Evolutionary conservation across 768 basidiomycete genomes (phyloP), one percentile per base, ranked within the genome.

Genomic region (Lepiota subincarnata): DNA sequence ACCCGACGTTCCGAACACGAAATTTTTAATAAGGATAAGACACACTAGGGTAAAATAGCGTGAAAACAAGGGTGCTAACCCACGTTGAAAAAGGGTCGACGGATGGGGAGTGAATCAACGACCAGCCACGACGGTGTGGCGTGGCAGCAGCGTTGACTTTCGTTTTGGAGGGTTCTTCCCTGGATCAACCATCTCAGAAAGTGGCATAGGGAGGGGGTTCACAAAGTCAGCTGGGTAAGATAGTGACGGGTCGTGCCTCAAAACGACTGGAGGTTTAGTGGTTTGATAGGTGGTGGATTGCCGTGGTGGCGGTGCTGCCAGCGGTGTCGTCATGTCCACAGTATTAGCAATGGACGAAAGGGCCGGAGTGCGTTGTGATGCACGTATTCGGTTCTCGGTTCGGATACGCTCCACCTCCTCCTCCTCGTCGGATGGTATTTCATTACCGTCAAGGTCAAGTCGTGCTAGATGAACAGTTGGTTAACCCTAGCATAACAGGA

Each of bases 401-500:
- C 80, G 76, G 24, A 72, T 66, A 26, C 80, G 77, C 55, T 84
- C 82, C 14, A 83, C 70, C 48, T 80, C 78, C 57, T 80, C 78
- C 55, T 86, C 84, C 59, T 83, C 82, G 16, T 81, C 81, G 0
- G 77, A 75, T 2, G 82, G 71, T 52, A 86, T 77, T 62, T 85
- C 83, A 55, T 86, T 79, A 0, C 86, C 85, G 60, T 86, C 82
- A 1, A 75, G 60, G 64, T 80, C 77, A 43, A 80, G 72, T 35
- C 77, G 74, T 34, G 75, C 78, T 78, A 43, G 18, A 28, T 18
- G 34, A 16, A 20, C 20, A 57, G 35, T 58, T 22, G 48, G 35
- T 40, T 39, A 37, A 55, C 50, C 28, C 34, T 41, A 54, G 31
- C 31, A 57, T 46, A 39, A 20, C 13, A 11, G 35, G 60, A 50